Conservation (phyloP, 768 basidiomycete species). For the Mrakia gelida region DNA sequence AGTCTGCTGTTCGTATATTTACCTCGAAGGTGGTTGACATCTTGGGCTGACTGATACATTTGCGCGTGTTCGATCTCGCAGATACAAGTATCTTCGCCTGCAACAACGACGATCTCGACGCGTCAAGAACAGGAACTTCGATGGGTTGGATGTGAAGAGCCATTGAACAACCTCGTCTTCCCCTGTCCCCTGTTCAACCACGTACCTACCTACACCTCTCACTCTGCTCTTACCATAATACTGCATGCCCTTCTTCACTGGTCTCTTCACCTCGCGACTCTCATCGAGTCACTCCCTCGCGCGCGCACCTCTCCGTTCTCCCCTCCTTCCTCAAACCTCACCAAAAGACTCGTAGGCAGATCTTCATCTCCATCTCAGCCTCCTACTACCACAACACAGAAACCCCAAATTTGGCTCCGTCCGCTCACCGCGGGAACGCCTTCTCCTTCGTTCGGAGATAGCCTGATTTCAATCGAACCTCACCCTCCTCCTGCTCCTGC, state of each 20-base stretch:
- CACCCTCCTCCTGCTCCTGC: neutral
- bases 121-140: neutral
- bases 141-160: neutral
- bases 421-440: too few relatives aligned
- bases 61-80: neutral
- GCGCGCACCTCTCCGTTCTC: too few relatives aligned
- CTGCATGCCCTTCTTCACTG: neutral
- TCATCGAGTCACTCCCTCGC: too few relatives aligned
- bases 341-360: too few relatives aligned
- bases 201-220: neutral
- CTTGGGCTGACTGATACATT: neutral
- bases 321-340: too few relatives aligned
- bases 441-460: too few relatives aligned
- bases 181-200: neutral
- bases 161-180: neutral
- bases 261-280: too few relatives aligned
- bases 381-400: too few relatives aligned
- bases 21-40: neutral
- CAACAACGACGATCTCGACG: slow-evolving; percentile 3
- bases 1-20: neutral
- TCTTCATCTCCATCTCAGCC: too few relatives aligned
- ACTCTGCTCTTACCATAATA: neutral
- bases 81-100: slow-evolving; percentile 6
- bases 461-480: too few relatives aligned
- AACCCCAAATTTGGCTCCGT: too few relatives aligned